Evolutionary conservation across 192 early-diverging fungal genomes (phyloP), one percentile per base, ranked within the genome.

Genomic region (Coemansia sp.): DNA sequence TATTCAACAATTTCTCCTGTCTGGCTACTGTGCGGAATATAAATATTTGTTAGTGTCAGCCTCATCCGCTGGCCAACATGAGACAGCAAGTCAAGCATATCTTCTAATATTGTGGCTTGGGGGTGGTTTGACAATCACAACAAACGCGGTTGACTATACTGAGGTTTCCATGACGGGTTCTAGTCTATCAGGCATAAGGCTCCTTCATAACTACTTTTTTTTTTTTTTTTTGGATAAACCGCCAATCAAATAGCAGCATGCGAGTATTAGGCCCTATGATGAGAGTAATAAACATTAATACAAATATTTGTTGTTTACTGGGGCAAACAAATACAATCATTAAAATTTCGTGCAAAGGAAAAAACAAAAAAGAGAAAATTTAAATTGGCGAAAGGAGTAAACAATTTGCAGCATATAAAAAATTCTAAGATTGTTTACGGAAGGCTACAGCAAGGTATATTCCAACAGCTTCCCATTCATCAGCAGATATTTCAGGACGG

Each of bases 401-500:
- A 7, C 34, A 50, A 49, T 24, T 2, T 50, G 21, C 5, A 22
- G 1, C 8, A 24, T 4, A 50, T 3, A 50, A 50, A 50, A 8
- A 7, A 50, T 87, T 80, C 7, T 58, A 86, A 84, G 1, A 72
- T 56, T 9, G 71, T 38, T 64, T 64, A 32, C 62, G 62, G 24
- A 78, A 75, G 2, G 60, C 76, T 3, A 78, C 67, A 10, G 69
- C 70, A 44, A 71, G 23, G 48, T 64, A 80, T 47, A 81, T 83
- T 69, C 92, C 90, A 21, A 89, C 86, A 3, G 91, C 93, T 57
- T 98, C 95, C 97, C 97, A 99, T 68, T 99, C 93, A 30, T 94
- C 94, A 0, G 69, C 62, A 1, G 88, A 85, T 32, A 98, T 87
- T 27, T 69, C 69, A 7, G 83, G 83, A 1, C 87, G 86, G 6